A percentile compares a stretch with the other conserved stretches of the same genome.
Conservation (phyloP, 257 asterid genomes). For the Solanum tarapatanum region DNA sequence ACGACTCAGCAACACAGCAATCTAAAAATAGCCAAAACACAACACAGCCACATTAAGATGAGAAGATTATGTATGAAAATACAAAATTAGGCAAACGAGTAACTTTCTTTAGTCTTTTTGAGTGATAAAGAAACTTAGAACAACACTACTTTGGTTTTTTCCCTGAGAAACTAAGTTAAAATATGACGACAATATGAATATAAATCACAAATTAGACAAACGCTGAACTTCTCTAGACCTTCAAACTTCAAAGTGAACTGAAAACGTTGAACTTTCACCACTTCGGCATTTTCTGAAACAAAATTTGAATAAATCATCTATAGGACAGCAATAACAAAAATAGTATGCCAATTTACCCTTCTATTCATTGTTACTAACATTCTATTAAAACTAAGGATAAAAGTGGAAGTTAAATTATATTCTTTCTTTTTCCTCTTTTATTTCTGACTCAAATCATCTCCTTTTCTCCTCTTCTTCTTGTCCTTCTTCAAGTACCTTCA, state of each 20-base stretch:
- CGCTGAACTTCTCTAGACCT: not conserved
- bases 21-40: not conserved
- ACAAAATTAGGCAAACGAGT: not conserved
- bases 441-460: not conserved
- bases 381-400: not conserved
- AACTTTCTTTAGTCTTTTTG: not conserved
- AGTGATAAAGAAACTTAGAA: not conserved
- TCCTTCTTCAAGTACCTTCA: not conserved
- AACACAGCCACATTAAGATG: not conserved
- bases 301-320: not conserved
- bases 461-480: not conserved
- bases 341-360: not conserved
- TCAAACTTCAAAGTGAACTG: not conserved
- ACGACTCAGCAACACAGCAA: not conserved
- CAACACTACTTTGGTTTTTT: not conserved
- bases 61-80: not conserved
- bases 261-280: not conserved
- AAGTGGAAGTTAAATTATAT: not conserved
- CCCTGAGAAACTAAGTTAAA: not conserved
- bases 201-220: not conserved
- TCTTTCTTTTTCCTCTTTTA: not conserved
- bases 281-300: not conserved
- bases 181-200: not conserved
- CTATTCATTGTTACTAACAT: not conserved
- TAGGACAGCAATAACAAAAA: not conserved